phyloP scores from a whole-genome alignment of 805 yeast genomes.

The Yarrowia porcina region DNA sequence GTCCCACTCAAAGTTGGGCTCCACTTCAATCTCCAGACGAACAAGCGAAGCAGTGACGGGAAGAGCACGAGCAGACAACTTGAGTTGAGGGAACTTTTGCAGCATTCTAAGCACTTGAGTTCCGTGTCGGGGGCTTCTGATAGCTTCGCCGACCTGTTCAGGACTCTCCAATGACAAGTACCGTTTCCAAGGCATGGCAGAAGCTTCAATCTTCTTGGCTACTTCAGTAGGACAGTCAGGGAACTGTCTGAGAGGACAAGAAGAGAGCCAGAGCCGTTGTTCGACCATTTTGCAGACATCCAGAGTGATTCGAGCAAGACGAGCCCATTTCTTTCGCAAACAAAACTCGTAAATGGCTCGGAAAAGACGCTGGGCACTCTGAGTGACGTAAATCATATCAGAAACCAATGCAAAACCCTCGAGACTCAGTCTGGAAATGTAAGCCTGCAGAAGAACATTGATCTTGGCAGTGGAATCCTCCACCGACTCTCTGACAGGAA shows the following conservation, averaged over 20 bases:
- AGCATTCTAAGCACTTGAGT: constrained; percentile 51
- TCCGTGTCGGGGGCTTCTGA: constrained; percentile 68
- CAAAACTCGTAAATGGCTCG: constrained; percentile 83
- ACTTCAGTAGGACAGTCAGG: constrained; percentile 66
- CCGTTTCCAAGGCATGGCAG: constrained; percentile 77
- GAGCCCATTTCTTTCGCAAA: constrained; percentile 67
- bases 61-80: constrained; percentile 58
- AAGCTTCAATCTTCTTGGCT: constrained; percentile 69
- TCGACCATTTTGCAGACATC: constrained; percentile 79
- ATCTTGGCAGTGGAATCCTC: constrained; percentile 75
- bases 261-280: constrained; percentile 75
- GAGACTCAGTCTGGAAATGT: constrained; percentile 69
- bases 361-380: constrained; percentile 84
- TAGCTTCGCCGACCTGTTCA: constrained; percentile 77
- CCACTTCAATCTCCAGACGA: constrained; percentile 60
- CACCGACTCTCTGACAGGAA: constrained; percentile 73
- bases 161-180: constrained; percentile 64
- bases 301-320: constrained; percentile 53
- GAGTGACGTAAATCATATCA: constrained; percentile 90
- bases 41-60: constrained; percentile 74
- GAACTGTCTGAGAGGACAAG: constrained; percentile 84
- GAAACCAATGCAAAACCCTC: constrained; percentile 90
- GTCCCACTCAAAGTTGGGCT: constrained; percentile 82
- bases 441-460: constrained; percentile 76
- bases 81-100: constrained; percentile 68